Percentiles rank a stretch among this genome's conserved stretches.
Conservation (phyloP, 139 green algal species). For the Pleodorina starrii region DNA sequence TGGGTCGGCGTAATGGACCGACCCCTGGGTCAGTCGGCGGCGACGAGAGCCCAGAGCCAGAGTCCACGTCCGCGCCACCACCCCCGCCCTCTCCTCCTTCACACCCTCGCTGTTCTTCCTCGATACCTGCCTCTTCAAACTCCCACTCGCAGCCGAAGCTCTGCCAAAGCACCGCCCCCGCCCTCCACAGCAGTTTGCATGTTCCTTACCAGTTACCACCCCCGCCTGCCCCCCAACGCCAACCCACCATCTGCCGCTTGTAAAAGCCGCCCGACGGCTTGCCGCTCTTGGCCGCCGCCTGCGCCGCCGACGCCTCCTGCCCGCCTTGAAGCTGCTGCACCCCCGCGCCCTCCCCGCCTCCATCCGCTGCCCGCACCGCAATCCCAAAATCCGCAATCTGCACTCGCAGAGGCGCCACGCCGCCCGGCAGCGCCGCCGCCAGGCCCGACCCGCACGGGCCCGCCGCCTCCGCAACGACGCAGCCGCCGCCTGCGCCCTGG, state of each 20-base stretch:
- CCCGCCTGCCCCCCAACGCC: background rate
- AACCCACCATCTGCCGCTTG: constrained; percentile 66
- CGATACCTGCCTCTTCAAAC: no score
- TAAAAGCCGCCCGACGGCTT: constrained; percentile 79
- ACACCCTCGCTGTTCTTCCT: no score
- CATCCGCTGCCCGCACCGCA: constrained; percentile 29
- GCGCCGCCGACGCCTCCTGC: background rate
- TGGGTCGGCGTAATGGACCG: no score
- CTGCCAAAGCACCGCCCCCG: no score
- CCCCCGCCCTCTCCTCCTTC: background rate
- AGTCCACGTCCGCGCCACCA: background rate
- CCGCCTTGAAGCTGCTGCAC: background rate
- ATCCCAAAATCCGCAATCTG: constrained; percentile 63
- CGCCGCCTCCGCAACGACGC: background rate
- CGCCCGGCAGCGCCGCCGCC: background rate
- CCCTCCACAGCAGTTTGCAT: no score
- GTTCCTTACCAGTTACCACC: no score
- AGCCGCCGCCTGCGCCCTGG: background rate
- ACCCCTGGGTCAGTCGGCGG: no score
- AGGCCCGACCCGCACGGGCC: background rate
- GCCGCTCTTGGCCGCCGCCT: background rate
- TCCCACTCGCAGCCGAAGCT: no score
- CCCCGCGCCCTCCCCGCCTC: background rate
- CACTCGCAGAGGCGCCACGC: background rate
- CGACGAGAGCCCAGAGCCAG: no score